Conservation (phyloP, 1,284 basidiomycete species). For the Ustanciosporium gigantosporum region DNA sequence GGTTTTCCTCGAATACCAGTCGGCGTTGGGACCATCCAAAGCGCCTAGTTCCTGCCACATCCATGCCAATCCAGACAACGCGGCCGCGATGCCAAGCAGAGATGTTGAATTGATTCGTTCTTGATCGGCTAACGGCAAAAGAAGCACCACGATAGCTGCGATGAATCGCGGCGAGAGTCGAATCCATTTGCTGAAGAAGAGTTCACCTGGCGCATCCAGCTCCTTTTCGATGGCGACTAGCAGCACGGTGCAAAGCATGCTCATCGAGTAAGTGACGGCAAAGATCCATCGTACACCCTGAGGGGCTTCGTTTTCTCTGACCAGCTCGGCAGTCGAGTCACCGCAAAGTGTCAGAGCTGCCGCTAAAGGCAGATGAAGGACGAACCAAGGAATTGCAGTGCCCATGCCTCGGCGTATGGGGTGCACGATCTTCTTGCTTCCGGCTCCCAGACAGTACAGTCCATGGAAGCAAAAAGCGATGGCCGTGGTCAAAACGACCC, state of each 20-base stretch:
- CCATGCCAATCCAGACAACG: conserved; percentile 13
- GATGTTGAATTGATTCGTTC: conserved; percentile 16
- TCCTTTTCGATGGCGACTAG: conserved; percentile 46
- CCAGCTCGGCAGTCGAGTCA: conserved; percentile 43
- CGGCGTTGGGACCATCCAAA: conserved; percentile 49
- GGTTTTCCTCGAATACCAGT: conserved; percentile 13
- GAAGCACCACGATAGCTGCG: conserved; percentile 31
- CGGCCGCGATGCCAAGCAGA: conserved; percentile 36
- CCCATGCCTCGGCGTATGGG: conserved; percentile 31
- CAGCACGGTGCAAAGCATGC: conserved; percentile 31
- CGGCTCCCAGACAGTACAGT: conserved; percentile 36
- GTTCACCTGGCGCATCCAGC: conserved; percentile 34
- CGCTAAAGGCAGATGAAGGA: conserved; percentile 42
- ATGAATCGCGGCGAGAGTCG: conserved; percentile 36
- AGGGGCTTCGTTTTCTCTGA: conserved; percentile 34
- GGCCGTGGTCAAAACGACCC: conserved; percentile 32
- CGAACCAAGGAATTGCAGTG: conserved; percentile 28
- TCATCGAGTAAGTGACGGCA: conserved; percentile 37
- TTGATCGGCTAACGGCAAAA: conserved; percentile 44
- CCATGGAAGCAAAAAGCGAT: conserved; percentile 43
- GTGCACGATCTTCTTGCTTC: conserved; percentile 29
- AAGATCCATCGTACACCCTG: conserved; percentile 45
- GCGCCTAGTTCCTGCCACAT: conserved; percentile 42
- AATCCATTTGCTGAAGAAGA: conserved; percentile 32
- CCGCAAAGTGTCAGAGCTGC: conserved; percentile 48